Evolutionary conservation across 768 basidiomycete species (phyloP).

Genomic region (Daedaleopsis nitida): DNA sequence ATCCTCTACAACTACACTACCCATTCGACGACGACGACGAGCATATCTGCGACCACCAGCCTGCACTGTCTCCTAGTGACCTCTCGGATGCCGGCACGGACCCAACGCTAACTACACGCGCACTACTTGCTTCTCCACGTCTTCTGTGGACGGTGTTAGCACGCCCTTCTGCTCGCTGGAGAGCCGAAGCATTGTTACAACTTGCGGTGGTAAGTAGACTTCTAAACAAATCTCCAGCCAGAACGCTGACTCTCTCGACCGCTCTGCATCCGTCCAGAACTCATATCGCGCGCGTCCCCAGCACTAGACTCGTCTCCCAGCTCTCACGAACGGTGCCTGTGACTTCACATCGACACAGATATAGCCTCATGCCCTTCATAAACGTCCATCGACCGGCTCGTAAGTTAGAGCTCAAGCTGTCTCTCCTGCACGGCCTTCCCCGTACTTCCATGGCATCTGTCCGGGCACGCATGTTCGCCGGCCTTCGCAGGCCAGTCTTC

Average conservation of each 20-base stretch:
- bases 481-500: slow-evolving; percentile 5
- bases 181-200: not conserved
- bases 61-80: too few relatives aligned
- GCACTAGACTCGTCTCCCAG: too few relatives aligned
- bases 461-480: slow-evolving; percentile 5
- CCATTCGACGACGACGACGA: too few relatives aligned
- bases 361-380: not conserved
- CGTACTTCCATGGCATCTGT: slow-evolving; percentile 10
- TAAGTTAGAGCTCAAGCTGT: not conserved
- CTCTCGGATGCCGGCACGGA: too few relatives aligned
- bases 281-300: not conserved
- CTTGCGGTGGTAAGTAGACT: not conserved
- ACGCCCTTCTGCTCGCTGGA: too few relatives aligned
- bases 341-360: not conserved
- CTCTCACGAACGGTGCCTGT: not conserved
- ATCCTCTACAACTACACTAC: too few relatives aligned
- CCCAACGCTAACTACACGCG: too few relatives aligned
- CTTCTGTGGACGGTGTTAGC: too few relatives aligned
- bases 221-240: not conserved
- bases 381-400: not conserved
- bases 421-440: not conserved
- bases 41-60: too few relatives aligned
- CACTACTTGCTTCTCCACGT: too few relatives aligned
- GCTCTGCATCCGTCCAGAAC: not conserved
- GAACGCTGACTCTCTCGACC: not conserved